Base-by-base conservation (phyloP, 352 stramenopile species). In the Poterioochromonas sp. region DNA sequence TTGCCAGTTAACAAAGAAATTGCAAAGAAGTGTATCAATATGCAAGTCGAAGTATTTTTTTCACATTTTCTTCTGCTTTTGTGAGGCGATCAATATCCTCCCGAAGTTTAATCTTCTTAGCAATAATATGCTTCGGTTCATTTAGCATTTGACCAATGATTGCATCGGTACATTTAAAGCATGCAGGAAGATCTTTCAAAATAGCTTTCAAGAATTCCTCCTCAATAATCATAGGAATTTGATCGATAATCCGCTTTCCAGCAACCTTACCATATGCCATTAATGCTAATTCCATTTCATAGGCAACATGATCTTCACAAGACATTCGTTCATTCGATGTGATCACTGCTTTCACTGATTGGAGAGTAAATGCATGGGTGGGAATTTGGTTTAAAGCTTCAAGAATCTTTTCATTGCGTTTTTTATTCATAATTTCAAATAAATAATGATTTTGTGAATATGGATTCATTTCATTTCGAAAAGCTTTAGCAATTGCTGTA, bases 201-300 rank as follows among this genome's bases (percentile, higher is more conserved):
- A 51, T 20, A 20, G 18, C 5, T 51, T 18, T 5, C 5, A 51
- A 18, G 5, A 51, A 20, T 51, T 51, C 43, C 18, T 18, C 5
- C n/a, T n/a, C n/a, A 51, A 51, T 18, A 18, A 87, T 84, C 82
- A 87, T 87, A 20, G 84, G 84, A n/a, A 84, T 81, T 39, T 83
- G 81, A 80, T 88, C 85, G 65, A 88, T 78, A 5, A 87, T 83
- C n/a, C 85, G 73, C 51, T 85, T 83, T 0, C 83, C 82, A 32
- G 84, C 83, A 43, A 88, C 79, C 58, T 83, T 84, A 29, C 85
- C 84, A 78, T 88, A 88, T 12, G 47, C 65, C 73, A 84, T 79
- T 22, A 88, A 60, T n/a, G 86, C 80, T 64, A 86, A 64, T 54
- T 86, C 79, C 84, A 88, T 87, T 53, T 88, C 83, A 20, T 51